These are phyloP conservation scores for Gentiana dahurica DNA, from an alignment of 257 asterid genomes.

Conservation along the genomic window DNA sequence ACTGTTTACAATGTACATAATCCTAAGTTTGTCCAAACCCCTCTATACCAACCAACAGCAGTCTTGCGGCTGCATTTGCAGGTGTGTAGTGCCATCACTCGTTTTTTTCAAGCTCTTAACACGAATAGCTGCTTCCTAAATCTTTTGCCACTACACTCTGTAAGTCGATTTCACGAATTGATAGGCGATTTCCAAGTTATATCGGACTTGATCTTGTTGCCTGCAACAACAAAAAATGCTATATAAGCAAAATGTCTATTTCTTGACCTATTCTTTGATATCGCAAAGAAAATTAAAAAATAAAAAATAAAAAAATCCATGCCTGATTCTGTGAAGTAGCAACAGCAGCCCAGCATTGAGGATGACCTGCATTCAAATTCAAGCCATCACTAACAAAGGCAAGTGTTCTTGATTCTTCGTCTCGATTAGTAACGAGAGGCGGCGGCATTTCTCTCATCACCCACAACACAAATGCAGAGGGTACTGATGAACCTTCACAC, in stretches of 20 bases:
- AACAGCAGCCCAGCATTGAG: slow-evolving; percentile 57
- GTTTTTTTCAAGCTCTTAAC: slow-evolving; percentile 1
- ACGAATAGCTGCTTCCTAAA: background rate
- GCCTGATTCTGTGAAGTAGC: slow-evolving; percentile 74
- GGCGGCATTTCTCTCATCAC: slow-evolving; percentile 96
- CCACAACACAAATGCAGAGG: slow-evolving; percentile 65
- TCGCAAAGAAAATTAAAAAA: too few relatives aligned
- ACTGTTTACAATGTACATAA: slow-evolving; percentile 6
- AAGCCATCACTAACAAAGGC: slow-evolving; percentile 50
- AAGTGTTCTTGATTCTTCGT: slow-evolving; percentile 50
- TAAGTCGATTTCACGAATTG: background rate
- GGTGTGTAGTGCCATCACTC: slow-evolving; percentile 1
- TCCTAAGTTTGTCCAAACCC: background rate
- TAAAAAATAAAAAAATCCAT: slow-evolving; percentile 5
- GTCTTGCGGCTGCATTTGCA: slow-evolving; percentile 14
- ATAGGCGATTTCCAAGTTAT: slow-evolving; percentile 13
- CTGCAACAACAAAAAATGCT: slow-evolving; percentile 27
- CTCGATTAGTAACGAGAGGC: slow-evolving; percentile 28
- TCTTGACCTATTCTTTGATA: too few relatives aligned
- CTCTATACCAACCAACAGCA: slow-evolving; percentile 11
- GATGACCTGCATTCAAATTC: slow-evolving; percentile 32
- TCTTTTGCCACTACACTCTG: background rate
- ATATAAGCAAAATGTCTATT: too few relatives aligned
- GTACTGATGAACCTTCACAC: slow-evolving; percentile 73
- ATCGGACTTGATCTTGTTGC: slow-evolving; percentile 83